phyloP scores from a whole-genome alignment of 805 yeast genomes.

The Candida montana region DNA sequence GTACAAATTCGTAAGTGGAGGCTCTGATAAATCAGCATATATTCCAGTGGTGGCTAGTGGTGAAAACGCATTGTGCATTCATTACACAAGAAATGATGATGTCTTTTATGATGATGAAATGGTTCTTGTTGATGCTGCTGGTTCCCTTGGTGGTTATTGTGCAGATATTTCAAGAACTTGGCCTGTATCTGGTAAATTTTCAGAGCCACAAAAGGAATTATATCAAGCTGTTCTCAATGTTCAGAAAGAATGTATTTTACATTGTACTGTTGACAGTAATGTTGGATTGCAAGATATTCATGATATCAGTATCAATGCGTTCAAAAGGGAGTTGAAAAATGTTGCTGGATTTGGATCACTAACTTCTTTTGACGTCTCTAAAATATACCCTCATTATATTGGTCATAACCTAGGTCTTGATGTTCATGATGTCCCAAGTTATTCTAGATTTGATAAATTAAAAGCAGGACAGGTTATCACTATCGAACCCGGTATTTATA shows the following conservation, averaged over 20 bases:
- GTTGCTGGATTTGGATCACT: conserved; percentile 56
- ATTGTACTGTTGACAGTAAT: conserved; percentile 51
- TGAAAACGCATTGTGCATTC: conserved; percentile 81
- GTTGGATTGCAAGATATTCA: conserved; percentile 72
- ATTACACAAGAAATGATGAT: conserved; percentile 90
- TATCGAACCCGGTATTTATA: conserved; percentile 92
- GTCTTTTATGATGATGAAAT: conserved; percentile 68
- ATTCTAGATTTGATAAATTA: conserved; percentile 50
- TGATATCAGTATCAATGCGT: conserved; percentile 50
- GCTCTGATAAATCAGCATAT: conserved; percentile 87
- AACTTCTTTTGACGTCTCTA: conserved; percentile 46
- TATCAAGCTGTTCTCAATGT: conserved; percentile 86
- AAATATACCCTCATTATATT: conserved; percentile 84
- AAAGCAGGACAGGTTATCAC: conserved; percentile 79
- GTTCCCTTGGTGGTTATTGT: conserved; percentile 88
- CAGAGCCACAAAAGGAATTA: conserved; percentile 74
- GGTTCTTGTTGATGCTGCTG: conserved; percentile 94
- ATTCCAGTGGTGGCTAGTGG: conserved; percentile 98
- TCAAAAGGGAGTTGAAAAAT: conserved; percentile 62
- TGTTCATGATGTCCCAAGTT: conserved; percentile 74
- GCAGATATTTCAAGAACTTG: conserved; percentile 95
- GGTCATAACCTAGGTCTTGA: conserved; percentile 96
- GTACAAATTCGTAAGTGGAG: conserved; percentile 76
- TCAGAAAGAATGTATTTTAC: conserved; percentile 68
- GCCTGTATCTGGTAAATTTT: conserved; percentile 79